Evolutionary conservation across 2,329 filamentous ascomycete genomes (phyloP).

Genomic region (Sporothrix inflata): DNA sequence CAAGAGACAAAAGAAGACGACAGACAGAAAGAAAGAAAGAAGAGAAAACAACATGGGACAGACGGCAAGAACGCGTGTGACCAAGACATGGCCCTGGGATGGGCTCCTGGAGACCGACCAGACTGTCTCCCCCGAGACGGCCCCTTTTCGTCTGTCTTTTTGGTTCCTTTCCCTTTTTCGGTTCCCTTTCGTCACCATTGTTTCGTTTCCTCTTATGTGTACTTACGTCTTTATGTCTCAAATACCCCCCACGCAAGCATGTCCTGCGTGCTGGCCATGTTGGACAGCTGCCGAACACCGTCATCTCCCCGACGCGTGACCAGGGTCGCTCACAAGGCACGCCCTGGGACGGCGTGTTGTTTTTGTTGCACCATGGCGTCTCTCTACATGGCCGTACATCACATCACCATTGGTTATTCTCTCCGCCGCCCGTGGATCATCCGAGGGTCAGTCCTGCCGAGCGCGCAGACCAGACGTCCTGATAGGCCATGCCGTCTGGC

Average conservation of each 20-base stretch:
- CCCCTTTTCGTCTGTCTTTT: neutral
- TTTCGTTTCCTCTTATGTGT: neutral
- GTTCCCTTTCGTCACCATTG: neutral
- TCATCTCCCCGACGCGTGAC: neutral
- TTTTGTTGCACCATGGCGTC: neutral
- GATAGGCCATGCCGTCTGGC: slow-evolving; percentile 21
- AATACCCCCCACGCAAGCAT: neutral
- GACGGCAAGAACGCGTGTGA: no score
- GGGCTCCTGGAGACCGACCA: neutral
- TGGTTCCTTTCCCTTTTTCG: neutral
- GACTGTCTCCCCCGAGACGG: slow-evolving; percentile 15
- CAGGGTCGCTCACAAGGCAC: neutral
- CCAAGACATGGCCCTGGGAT: neutral
- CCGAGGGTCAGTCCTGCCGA: neutral
- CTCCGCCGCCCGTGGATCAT: neutral
- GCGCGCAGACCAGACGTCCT: neutral
- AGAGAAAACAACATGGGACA: no score
- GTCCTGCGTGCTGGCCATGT: neutral
- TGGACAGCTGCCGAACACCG: neutral
- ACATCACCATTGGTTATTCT: neutral
- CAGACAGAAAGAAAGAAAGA: neutral
- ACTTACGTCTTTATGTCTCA: neutral
- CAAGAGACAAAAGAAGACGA: neutral
- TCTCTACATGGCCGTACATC: neutral
- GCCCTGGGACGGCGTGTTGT: neutral